Percentiles rank a stretch among this genome's conserved stretches.
These are phyloP conservation scores for Penicillium sp. DNA, from an alignment of 2,329 filamentous ascomycete species.

Conservation along the genomic window DNA sequence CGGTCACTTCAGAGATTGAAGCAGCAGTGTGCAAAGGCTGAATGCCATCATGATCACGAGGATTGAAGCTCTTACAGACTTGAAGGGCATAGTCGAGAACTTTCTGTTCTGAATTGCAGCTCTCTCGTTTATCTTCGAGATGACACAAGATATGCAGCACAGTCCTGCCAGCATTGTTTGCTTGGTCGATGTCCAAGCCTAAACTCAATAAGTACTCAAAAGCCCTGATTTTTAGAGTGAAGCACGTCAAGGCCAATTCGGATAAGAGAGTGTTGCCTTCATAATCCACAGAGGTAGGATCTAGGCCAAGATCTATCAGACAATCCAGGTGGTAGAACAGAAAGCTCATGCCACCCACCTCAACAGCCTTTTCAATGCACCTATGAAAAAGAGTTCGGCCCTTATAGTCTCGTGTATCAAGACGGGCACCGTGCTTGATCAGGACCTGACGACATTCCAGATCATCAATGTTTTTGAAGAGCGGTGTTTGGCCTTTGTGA, in stretches of 20 bases:
- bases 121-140: not conserved
- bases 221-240: too few species aligned
- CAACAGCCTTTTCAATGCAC: not conserved
- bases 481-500: conserved; percentile 1
- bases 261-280: conserved; percentile 5
- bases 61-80: not conserved
- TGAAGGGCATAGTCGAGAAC: conserved; percentile 2
- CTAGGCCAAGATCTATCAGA: not conserved
- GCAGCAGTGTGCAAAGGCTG: conserved; percentile 17
- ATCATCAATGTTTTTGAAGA: not conserved
- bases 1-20: conserved; percentile 9
- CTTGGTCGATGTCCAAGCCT: conserved; percentile 8
- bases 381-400: conserved; percentile 9
- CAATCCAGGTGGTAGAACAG: too few species aligned
- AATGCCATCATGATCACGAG: conserved; percentile 4
- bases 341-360: too few species aligned
- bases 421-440: not conserved
- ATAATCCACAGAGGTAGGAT: conserved; percentile 3
- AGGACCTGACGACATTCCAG: not conserved
- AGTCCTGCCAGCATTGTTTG: conserved; percentile 3
- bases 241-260: not conserved
- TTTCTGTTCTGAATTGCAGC: not conserved
- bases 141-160: not conserved
- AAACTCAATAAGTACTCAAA: not conserved
- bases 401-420: conserved; percentile 13